These are phyloP conservation scores for Arabidopsis hybrid DNA, from an alignment of 441 rosid genomes.

Conservation along the genomic window DNA sequence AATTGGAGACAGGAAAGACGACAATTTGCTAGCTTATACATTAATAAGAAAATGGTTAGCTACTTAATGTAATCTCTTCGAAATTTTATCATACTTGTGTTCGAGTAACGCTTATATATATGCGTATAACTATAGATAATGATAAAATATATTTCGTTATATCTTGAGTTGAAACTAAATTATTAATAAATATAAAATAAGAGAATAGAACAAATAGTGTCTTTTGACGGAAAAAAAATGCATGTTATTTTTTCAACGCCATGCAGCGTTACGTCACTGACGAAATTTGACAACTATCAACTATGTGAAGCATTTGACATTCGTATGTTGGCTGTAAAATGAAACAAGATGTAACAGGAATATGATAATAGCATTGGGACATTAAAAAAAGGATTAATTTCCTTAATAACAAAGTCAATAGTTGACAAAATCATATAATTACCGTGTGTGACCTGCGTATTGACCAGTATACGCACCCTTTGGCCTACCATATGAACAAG, in stretches of 20 bases:
- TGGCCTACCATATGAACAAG: conserved; percentile 38
- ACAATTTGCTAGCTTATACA: conserved; percentile 25
- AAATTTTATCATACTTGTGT: background rate
- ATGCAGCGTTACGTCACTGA: conserved; percentile 41
- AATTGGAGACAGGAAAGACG: conserved; percentile 41
- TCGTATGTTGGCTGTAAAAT: conserved; percentile 17
- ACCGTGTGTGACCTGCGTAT: conserved; percentile 44
- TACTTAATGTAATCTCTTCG: conserved; percentile 5
- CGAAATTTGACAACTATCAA: conserved; percentile 30
- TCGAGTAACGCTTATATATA: background rate
- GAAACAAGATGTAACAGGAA: conserved; percentile 21
- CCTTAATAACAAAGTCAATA: conserved; percentile 36
- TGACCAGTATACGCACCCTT: conserved; percentile 43
- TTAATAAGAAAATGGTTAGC: background rate
- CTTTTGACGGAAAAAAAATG: background rate
- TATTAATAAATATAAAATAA: background rate
- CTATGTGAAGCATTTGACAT: conserved; percentile 45
- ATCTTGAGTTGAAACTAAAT: background rate
- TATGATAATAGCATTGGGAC: conserved; percentile 20
- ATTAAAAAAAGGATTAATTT: background rate
- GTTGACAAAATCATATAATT: conserved; percentile 41
- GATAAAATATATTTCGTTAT: background rate
- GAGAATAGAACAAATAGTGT: conserved; percentile 21
- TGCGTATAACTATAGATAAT: background rate
- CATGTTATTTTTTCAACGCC: conserved; percentile 43